These are phyloP conservation scores for Cyclotella distinguenda DNA, from an alignment of 108 stramenopile species.

Conservation along the genomic window DNA sequence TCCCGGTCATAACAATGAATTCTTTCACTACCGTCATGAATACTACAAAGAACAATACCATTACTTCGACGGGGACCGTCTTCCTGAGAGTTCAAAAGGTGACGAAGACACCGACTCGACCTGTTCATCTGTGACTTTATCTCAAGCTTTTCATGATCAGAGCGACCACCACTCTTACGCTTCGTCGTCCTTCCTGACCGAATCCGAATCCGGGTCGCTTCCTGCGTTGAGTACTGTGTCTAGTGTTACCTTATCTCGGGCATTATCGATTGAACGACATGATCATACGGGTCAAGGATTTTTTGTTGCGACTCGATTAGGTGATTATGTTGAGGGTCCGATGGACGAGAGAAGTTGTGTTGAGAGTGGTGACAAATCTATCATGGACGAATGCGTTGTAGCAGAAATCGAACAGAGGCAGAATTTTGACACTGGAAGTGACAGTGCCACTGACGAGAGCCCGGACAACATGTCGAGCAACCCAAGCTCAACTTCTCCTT, in stretches of 20 bases:
- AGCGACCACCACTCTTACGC: conserved; percentile 14
- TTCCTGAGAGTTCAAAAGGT: background rate
- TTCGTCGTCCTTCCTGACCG: conserved; percentile 19
- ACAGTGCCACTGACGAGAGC: background rate
- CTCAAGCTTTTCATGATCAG: conserved; percentile 33
- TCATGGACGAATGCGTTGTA: background rate
- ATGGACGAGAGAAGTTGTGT: conserved; percentile 3
- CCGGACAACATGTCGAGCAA: background rate
- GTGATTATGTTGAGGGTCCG: conserved; percentile 31
- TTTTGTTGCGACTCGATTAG: conserved; percentile 35
- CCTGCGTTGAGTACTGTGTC: conserved; percentile 28
- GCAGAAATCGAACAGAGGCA: background rate
- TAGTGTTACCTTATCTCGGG: conserved; percentile 38
- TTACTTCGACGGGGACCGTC: conserved; percentile 30
- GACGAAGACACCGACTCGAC: conserved; percentile 31
- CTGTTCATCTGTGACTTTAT: conserved; percentile 43
- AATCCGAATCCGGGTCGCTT: conserved; percentile 5
- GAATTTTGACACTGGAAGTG: background rate
- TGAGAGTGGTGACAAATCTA: background rate
- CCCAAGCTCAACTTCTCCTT: background rate
- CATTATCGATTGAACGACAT: conserved; percentile 28
- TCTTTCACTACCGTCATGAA: conserved; percentile 34
- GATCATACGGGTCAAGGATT: conserved; percentile 34
- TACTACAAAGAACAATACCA: conserved; percentile 40
- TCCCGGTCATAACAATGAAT: conserved; percentile 4